phyloP scores from a whole-genome alignment of 352 stramenopile genomes.

The Pythium graminicola region DNA sequence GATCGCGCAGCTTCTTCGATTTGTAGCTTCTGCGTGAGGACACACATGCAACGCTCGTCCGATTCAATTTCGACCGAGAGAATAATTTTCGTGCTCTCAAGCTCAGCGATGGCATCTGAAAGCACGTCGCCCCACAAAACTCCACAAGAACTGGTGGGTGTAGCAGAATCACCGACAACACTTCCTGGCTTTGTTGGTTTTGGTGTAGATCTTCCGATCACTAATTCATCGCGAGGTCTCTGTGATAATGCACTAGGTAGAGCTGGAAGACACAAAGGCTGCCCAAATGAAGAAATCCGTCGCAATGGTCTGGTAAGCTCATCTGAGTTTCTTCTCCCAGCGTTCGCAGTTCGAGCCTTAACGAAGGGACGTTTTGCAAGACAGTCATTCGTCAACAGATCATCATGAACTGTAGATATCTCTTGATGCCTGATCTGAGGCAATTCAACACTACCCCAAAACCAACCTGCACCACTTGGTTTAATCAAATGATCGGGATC shows the following conservation, averaged over 20 bases:
- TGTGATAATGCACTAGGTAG: neutral
- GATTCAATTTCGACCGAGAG: constrained; percentile 35
- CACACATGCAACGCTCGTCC: constrained; percentile 28
- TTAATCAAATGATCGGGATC: neutral
- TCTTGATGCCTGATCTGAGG: neutral
- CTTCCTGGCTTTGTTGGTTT: neutral
- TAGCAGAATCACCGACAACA: neutral
- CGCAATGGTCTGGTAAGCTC: neutral
- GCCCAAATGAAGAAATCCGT: neutral
- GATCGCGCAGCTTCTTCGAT: constrained; percentile 10
- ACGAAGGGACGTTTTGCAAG: neutral
- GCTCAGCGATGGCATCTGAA: constrained; percentile 21
- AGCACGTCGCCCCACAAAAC: constrained; percentile 17
- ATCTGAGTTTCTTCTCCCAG: neutral
- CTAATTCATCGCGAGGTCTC: neutral
- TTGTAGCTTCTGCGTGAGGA: constrained; percentile 25
- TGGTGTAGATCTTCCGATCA: neutral
- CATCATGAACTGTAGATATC: neutral
- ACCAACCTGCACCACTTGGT: constrained; percentile 1
- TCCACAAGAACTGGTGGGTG: neutral
- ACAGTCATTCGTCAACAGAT: neutral
- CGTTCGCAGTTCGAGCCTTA: neutral
- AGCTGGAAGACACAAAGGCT: neutral
- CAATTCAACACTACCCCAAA: constrained; percentile 6
- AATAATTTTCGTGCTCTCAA: constrained; percentile 33